Evolutionary conservation across 2,329 filamentous ascomycete species (phyloP), one percentile per base, ranked within the genome.

Genomic region (Aspergillus tanneri): DNA sequence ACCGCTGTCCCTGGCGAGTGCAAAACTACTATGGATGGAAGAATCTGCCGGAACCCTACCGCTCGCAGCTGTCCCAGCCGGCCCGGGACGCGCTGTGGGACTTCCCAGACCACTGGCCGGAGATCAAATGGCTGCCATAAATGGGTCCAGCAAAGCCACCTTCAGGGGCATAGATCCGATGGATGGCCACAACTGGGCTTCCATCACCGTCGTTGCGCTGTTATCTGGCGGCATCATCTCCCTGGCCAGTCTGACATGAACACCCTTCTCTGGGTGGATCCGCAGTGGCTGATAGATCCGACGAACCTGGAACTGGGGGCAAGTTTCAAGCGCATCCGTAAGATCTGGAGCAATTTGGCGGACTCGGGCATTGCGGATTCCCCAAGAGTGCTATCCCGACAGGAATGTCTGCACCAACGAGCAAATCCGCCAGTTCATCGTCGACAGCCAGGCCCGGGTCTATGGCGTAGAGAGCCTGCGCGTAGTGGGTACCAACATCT

Each of bases 301-400:
- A 54, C 65, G 0, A 77, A 80, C 38, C 51, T 64, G 18, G 72
- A 77, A 8, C 58, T 78, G 1, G 72, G 68, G 6, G 65, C 68
- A 0, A 61, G 61, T 0, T 71, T 72, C 53, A 72, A 71, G 38
- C 70, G 77, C 2, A 52, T 66, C 0, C 70, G 77, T 0, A 47
- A 72, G 19, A 57, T 69, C 2, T 72, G 58, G 55, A 44, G 49
- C 5, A 54, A 57, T 19, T 43, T 55, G 9, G 66, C 47, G 5
- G 52, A 47, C 21, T 21, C 50, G 19, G 52, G 51, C 56, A 40
- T 58, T 43, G 41, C 43, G 28, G 27, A 63, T 9, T 65, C 45
- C 56, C 39, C 35, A 53, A 0, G 71, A 74, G 54, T 47, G 58
- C 32, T 61, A 62, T 49, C 67, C 75, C 0, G 68, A 75, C 1